These are phyloP conservation scores for Fusarium sp. DNA, from an alignment of 2,329 filamentous ascomycete species.

Conservation along the genomic window DNA sequence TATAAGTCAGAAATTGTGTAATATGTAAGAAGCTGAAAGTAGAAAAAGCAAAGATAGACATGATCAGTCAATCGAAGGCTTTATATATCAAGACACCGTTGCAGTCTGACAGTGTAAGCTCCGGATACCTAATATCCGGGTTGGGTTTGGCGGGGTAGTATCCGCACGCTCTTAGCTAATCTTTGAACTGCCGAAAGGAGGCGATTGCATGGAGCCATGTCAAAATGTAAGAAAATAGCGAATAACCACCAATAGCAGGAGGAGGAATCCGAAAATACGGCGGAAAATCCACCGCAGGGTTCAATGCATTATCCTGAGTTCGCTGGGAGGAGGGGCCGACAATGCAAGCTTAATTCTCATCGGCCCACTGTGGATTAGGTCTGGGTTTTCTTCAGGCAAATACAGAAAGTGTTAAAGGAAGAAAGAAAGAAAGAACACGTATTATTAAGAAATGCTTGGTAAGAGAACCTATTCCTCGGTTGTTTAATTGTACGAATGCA, in stretches of 20 bases:
- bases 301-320: neutral
- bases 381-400: too few relatives aligned
- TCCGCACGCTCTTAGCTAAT: neutral
- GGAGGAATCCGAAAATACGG: neutral
- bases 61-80: neutral
- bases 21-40: neutral
- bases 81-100: neutral
- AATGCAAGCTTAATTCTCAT: neutral
- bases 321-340: too few relatives aligned
- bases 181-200: neutral
- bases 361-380: too few relatives aligned
- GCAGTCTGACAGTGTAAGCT: neutral
- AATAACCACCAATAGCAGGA: neutral
- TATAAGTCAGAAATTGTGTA: neutral
- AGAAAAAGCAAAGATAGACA: neutral
- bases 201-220: neutral
- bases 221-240: neutral
- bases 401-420: too few relatives aligned
- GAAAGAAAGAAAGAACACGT: too few relatives aligned
- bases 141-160: neutral
- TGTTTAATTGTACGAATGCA: too few relatives aligned
- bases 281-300: neutral
- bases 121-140: neutral
- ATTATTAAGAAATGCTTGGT: neutral
- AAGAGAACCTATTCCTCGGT: too few relatives aligned